Base-by-base conservation (phyloP, 2,329 filamentous ascomycete species). In the Arthrocladium fulminans region DNA sequence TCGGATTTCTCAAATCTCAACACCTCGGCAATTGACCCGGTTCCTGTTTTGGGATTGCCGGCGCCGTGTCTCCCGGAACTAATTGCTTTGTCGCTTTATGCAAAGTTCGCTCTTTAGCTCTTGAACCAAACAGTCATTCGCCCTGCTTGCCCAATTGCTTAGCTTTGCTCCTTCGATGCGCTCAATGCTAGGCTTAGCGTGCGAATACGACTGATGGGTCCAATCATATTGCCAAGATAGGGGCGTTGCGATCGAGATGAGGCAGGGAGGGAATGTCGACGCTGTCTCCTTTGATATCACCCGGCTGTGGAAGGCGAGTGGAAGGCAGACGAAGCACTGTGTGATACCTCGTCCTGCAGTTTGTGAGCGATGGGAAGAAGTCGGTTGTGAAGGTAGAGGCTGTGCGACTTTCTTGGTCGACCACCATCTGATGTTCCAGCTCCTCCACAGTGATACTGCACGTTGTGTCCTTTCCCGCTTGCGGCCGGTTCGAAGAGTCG, bases 281-380 rank as follows among this genome's bases (percentile, higher is more conserved):
- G 19, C 7, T 17, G n/a, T 30, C 23, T 30, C 19, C 23, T 15
- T 34, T 45, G 30, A 19, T n/a, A n/a, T n/a, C n/a, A n/a, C n/a
- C n/a, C n/a, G n/a, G n/a, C n/a, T n/a, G n/a, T n/a, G n/a, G n/a
- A n/a, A n/a, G n/a, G n/a, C n/a, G n/a, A n/a, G n/a, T n/a, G n/a
- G n/a, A n/a, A n/a, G n/a, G n/a, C n/a, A n/a, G n/a, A n/a, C n/a
- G n/a, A n/a, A n/a, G n/a, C n/a, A n/a, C n/a, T n/a, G n/a, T n/a
- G n/a, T n/a, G n/a, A n/a, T n/a, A n/a, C n/a, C 47, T 47, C 20
- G 47, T 24, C 35, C 35, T 20, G 49, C 43, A n/a, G 37, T 42
- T 47, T 24, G 34, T 24, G 12, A 54, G 40, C 7, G 55, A 52
- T 29, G 55, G 55, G 42, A 57, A 54, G 46, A 55, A 53, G 10